Evolutionary conservation across 768 basidiomycete genomes (phyloP).

Genomic region (Cyathus striatus): DNA sequence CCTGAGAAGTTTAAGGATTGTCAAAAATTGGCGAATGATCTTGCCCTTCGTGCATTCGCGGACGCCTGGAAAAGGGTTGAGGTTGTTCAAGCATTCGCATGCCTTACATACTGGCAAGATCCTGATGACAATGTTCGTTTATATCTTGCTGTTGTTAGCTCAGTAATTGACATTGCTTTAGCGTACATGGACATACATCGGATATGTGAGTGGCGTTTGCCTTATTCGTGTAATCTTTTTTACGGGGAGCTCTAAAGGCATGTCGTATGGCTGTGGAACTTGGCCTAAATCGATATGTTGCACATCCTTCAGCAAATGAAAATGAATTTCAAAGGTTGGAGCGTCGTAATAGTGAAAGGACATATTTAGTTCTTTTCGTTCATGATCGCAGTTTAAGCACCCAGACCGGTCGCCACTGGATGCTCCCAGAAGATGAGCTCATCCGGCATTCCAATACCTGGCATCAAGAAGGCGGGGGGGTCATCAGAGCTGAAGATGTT

Average conservation of each 20-base stretch:
- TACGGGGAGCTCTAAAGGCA: constrained; percentile 39
- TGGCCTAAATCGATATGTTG: constrained; percentile 65
- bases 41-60: constrained; percentile 73
- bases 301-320: constrained; percentile 53
- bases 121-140: constrained; percentile 69
- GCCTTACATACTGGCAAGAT: constrained; percentile 87
- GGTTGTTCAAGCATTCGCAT: constrained; percentile 85
- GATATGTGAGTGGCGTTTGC: constrained; percentile 51
- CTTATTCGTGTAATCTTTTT: constrained; percentile 6
- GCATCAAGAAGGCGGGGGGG: constrained; percentile 57
- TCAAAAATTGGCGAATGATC: constrained; percentile 67
- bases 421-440: constrained; percentile 84
- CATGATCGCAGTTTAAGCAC: constrained; percentile 85
- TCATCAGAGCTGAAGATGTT: constrained; percentile 73
- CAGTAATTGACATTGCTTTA: constrained; percentile 22
- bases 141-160: constrained; percentile 6
- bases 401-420: constrained; percentile 84
- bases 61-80: constrained; percentile 80
- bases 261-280: constrained; percentile 87
- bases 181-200: constrained; percentile 87
- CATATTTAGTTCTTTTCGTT: constrained; percentile 80
- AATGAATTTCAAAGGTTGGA: constrained; percentile 63
- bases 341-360: constrained; percentile 80
- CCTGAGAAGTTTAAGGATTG: constrained; percentile 62
- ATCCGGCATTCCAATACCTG: constrained; percentile 64